phyloP scores from a whole-genome alignment of 192 early-diverging fungal species.

The Kappamyces sp. region DNA sequence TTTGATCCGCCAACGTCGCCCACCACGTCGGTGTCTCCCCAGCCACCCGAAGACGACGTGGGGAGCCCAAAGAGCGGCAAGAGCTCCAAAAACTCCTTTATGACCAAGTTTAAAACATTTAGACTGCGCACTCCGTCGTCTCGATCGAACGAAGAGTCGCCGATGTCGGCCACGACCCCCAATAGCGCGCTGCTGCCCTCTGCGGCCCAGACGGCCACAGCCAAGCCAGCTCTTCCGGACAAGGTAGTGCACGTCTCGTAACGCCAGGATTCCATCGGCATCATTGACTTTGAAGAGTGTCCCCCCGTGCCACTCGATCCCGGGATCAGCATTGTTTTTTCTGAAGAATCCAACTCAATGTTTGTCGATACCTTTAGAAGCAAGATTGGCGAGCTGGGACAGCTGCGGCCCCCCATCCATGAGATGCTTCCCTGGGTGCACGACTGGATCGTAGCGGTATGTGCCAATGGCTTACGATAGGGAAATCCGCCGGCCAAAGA shows the following conservation, averaged over 20 bases:
- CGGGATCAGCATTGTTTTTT: slow-evolving; percentile 63
- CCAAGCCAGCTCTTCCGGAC: too few relatives aligned
- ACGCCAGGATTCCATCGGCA: not conserved
- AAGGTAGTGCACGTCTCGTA: not conserved
- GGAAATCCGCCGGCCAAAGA: slow-evolving; percentile 69
- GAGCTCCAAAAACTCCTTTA: too few relatives aligned
- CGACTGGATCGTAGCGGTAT: slow-evolving; percentile 64
- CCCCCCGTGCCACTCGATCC: slow-evolving; percentile 61
- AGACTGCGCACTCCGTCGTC: too few relatives aligned
- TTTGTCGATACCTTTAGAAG: slow-evolving; percentile 69
- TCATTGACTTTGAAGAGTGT: slow-evolving; percentile 46
- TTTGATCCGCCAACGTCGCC: too few relatives aligned
- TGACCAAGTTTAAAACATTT: too few relatives aligned
- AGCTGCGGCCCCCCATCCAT: slow-evolving; percentile 43
- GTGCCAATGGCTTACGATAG: slow-evolving; percentile 21
- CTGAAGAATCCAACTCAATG: slow-evolving; percentile 64
- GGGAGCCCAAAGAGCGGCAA: too few relatives aligned
- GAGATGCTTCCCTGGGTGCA: slow-evolving; percentile 80
- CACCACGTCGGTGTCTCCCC: too few relatives aligned
- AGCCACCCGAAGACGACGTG: too few relatives aligned
- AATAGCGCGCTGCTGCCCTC: too few relatives aligned
- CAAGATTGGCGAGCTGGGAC: slow-evolving; percentile 41
- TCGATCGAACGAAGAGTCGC: too few relatives aligned
- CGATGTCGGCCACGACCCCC: too few relatives aligned
- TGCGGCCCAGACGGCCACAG: too few relatives aligned